Evolutionary conservation across 345 rosid species (phyloP).

Genomic region (Litchi chinensis): DNA sequence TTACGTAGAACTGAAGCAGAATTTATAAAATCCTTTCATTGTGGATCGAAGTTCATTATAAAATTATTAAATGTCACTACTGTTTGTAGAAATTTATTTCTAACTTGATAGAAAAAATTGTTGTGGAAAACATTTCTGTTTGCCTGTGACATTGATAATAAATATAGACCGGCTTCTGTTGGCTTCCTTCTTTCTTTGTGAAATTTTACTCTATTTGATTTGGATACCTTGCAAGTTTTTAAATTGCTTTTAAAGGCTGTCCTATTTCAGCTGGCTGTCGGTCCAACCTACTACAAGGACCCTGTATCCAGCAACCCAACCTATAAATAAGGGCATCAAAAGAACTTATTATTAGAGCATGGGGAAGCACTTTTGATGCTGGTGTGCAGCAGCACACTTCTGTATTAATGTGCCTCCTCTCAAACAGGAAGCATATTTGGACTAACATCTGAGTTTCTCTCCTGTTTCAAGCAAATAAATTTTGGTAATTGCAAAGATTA

Average conservation of each 20-base stretch:
- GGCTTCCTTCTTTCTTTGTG: neutral
- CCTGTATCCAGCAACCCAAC: neutral
- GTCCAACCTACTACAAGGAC: neutral
- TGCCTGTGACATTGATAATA: neutral
- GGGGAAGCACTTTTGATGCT: neutral
- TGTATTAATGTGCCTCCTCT: neutral
- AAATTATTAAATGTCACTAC: neutral
- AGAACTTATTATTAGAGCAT: neutral
- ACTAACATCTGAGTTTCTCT: neutral
- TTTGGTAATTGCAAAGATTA: neutral
- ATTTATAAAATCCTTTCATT: neutral
- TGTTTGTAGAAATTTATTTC: neutral
- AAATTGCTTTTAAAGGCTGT: neutral
- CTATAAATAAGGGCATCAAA: neutral
- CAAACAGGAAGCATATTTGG: neutral
- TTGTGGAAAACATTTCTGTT: neutral
- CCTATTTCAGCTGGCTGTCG: neutral
- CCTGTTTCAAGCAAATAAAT: neutral
- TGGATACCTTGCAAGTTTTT: neutral
- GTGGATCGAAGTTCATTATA: neutral
- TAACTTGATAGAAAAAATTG: neutral
- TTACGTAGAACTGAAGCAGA: slow-evolving; percentile 3
- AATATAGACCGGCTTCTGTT: neutral
- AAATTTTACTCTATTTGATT: neutral
- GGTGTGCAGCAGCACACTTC: neutral